Evolutionary conservation across 1,284 basidiomycete species (phyloP), one percentile per base, ranked within the genome.

Genomic region (Limonomyces culmigenus): DNA sequence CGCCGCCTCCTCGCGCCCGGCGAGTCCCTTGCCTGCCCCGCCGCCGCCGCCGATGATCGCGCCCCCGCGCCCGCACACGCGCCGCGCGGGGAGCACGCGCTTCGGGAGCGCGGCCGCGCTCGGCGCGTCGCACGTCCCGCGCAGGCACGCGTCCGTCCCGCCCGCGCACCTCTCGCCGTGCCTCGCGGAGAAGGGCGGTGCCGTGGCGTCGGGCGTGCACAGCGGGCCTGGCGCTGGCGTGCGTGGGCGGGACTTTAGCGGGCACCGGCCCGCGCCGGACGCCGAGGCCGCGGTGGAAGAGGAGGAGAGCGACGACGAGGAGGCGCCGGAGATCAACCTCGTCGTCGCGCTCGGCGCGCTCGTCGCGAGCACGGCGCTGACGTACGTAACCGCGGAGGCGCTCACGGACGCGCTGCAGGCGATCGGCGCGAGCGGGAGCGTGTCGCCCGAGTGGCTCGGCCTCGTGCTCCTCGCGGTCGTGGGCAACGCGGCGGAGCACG

Each of bases 381-480:
- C 64, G 10, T 62, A 70, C 44, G 48, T 74, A 38, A 75, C 72
- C 2, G 72, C 75, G 25, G 75, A 78, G 43, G 65, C 59, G 44
- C 62, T 78, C 14, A 65, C 77, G 20, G 57, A 59, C 20, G 61
- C 60, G 10, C 63, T 70, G 42, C 56, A 64, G 42, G 63, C 63
- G 6, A 43, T 69, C 31, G 62, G 62, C 18, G 43, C 8, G 30
- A 17, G 66, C 45, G 63, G 66, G 25, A 44, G 45, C 46, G 46
- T 72, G 40, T 61, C 63, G 36, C 62, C 67, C 41, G 69, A 75
- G 45, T 77, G 71, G 54, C 62, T 77, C 39, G 73, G 69, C 4
- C 52, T 78, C 15, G 77, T 83, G 47, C 54, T 81, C 21, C 62
- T 83, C 4, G 78, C 77, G 4, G 58, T 74, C 33, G 67, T 74